These are phyloP conservation scores for Davidsoniella australis DNA, from an alignment of 2,329 filamentous ascomycete genomes.

Conservation along the genomic window DNA sequence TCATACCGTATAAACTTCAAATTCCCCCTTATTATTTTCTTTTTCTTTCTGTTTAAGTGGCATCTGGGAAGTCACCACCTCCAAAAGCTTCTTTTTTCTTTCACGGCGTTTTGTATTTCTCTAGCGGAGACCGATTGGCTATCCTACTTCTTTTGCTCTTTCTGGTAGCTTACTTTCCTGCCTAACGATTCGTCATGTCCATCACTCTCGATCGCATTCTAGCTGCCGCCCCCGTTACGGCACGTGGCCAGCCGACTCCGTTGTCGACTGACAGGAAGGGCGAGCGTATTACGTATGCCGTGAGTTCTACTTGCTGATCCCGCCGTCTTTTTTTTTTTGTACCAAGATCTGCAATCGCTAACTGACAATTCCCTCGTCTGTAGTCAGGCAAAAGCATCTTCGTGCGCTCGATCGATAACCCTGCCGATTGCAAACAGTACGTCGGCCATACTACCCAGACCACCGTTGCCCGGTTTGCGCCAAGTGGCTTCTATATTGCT, in stretches of 20 bases:
- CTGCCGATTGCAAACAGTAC: slow-evolving; percentile 72
- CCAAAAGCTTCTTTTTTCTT: not conserved
- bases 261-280: slow-evolving; percentile 80
- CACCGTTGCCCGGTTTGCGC: slow-evolving; percentile 84
- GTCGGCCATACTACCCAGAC: slow-evolving; percentile 77
- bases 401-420: slow-evolving; percentile 83
- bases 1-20: not conserved
- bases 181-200: slow-evolving; percentile 23
- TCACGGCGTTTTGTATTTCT: not conserved
- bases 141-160: not conserved
- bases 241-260: slow-evolving; percentile 72
- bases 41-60: not conserved
- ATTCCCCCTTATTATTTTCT: not conserved
- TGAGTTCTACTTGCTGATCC: slow-evolving; percentile 27
- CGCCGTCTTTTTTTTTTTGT: not conserved
- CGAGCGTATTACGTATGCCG: slow-evolving; percentile 81
- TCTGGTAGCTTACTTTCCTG: not conserved
- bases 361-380: not conserved
- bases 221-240: slow-evolving; percentile 69
- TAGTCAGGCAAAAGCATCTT: slow-evolving; percentile 95
- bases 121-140: not conserved
- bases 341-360: not conserved
- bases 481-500: slow-evolving; percentile 86
- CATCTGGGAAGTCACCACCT: not conserved
- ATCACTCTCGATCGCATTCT: slow-evolving; percentile 53